Percentiles rank a stretch among this genome's conserved stretches.
Conservation (phyloP, 148 eudicot species). For the Persicaria maculosa region DNA sequence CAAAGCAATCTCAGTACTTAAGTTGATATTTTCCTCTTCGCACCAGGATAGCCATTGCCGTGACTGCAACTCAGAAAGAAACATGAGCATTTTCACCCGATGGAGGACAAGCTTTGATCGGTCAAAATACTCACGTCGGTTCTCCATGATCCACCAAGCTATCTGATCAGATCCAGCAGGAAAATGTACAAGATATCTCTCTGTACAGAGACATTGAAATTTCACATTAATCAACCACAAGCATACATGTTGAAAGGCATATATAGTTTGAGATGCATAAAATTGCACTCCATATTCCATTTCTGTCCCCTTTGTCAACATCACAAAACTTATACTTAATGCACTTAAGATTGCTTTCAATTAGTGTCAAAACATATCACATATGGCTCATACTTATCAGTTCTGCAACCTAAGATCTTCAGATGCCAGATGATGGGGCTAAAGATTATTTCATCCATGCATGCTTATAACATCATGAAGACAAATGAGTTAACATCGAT, state of each 20-base stretch:
- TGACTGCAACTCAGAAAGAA: conserved; percentile 84
- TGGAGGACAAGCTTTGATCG: conserved; percentile 76
- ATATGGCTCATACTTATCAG: too few relatives aligned
- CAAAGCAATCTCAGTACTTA: conserved; percentile 48
- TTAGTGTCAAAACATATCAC: too few relatives aligned
- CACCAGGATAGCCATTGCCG: conserved; percentile 93
- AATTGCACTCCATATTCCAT: too few relatives aligned
- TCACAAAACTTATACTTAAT: too few relatives aligned
- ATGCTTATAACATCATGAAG: too few relatives aligned
- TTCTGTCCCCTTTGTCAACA: too few relatives aligned
- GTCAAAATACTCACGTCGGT: conserved; percentile 85
- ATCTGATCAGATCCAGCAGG: conserved; percentile 77
- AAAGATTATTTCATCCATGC: too few relatives aligned
- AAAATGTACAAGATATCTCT: conserved; percentile 54
- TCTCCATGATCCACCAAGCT: conserved; percentile 99
- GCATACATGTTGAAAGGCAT: not conserved
- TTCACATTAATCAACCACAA: not conserved
- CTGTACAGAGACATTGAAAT: conserved; percentile 30
- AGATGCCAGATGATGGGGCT: too few relatives aligned
- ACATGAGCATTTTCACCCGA: conserved; percentile 77
- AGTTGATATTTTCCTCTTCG: conserved; percentile 63
- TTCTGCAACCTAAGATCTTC: too few relatives aligned
- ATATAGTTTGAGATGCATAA: too few relatives aligned
- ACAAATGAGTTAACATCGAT: too few relatives aligned
- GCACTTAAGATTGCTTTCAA: too few relatives aligned